These are phyloP conservation scores for Trichoderma virens DNA, from an alignment of 495 filamentous ascomycete species.

Conservation along the genomic window DNA sequence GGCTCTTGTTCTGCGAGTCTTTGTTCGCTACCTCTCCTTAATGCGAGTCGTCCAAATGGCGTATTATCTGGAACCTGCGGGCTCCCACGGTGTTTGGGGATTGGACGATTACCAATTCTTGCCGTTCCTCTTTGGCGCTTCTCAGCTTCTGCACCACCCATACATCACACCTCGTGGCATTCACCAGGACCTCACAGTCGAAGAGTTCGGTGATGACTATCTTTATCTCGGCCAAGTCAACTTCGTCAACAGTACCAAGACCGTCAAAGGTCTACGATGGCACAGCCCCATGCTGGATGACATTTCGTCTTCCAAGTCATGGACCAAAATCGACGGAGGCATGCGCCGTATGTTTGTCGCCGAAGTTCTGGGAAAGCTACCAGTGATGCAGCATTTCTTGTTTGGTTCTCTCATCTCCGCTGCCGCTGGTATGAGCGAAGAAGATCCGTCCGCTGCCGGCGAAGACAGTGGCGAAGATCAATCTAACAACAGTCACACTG, in stretches of 20 bases:
- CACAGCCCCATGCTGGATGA: constrained; percentile 98
- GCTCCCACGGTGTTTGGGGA: constrained; percentile 94
- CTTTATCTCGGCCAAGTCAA: constrained; percentile 87
- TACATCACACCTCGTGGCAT: constrained; percentile 83
- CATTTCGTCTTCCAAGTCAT: constrained; percentile 84
- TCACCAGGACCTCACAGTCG: constrained; percentile 75
- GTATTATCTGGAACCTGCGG: constrained; percentile 93
- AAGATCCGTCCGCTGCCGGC: constrained; percentile 35
- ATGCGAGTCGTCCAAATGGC: constrained; percentile 77
- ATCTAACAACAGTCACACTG: constrained; percentile 56
- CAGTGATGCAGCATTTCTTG: constrained; percentile 96
- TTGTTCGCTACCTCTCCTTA: constrained; percentile 70
- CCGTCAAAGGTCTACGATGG: constrained; percentile 90
- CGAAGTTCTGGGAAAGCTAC: constrained; percentile 88
- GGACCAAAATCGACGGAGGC: constrained; percentile 86
- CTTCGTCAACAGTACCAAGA: constrained; percentile 95
- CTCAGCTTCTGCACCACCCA: constrained; percentile 78
- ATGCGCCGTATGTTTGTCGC: constrained; percentile 95
- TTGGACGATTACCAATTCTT: constrained; percentile 97
- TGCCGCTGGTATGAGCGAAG: constrained; percentile 67
- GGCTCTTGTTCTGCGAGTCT: constrained; percentile 64
- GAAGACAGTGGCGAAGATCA: constrained; percentile 50
- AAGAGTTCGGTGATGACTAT: constrained; percentile 75
- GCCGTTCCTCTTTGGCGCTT: constrained; percentile 88
- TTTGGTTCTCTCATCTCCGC: constrained; percentile 82